A percentile compares a stretch with the other conserved stretches of the same genome.
These are phyloP conservation scores for Clavaria fumosa DNA, from an alignment of 768 basidiomycete species.

Conservation along the genomic window DNA sequence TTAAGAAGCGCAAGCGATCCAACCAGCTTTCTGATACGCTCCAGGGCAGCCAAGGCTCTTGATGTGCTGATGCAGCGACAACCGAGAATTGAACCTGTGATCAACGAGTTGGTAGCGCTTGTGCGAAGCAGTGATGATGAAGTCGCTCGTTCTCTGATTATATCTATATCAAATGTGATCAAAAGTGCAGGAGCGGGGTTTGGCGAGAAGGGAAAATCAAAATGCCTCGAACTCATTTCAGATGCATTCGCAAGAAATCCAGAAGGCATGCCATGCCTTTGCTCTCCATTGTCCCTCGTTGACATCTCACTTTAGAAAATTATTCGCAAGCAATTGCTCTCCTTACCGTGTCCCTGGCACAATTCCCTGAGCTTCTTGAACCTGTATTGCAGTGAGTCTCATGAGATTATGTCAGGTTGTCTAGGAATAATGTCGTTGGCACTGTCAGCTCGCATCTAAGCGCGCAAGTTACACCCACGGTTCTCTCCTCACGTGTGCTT, in stretches of 20 bases:
- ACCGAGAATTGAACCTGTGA: slow-evolving; percentile 83
- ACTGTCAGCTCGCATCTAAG: slow-evolving; percentile 41
- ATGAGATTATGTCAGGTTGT: not conserved
- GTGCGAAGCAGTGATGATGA: slow-evolving; percentile 45
- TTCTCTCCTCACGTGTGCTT: slow-evolving; percentile 43
- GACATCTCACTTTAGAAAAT: slow-evolving; percentile 31
- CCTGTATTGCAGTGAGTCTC: slow-evolving; percentile 49
- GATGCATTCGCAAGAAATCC: slow-evolving; percentile 67
- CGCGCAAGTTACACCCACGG: slow-evolving; percentile 51
- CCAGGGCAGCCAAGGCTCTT: slow-evolving; percentile 68
- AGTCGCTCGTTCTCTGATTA: slow-evolving; percentile 59
- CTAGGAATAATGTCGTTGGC: not conserved
- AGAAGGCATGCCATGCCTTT: slow-evolving; percentile 21
- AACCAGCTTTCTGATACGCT: slow-evolving; percentile 63
- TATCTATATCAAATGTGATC: slow-evolving; percentile 65
- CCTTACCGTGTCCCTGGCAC: slow-evolving; percentile 48
- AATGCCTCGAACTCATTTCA: slow-evolving; percentile 56
- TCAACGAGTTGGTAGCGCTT: slow-evolving; percentile 68
- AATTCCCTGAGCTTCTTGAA: slow-evolving; percentile 45
- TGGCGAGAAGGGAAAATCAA: slow-evolving; percentile 58
- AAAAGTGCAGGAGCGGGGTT: slow-evolving; percentile 56
- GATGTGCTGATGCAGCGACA: slow-evolving; percentile 85
- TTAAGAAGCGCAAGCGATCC: slow-evolving; percentile 83
- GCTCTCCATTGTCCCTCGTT: not conserved
- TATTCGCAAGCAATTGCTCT: slow-evolving; percentile 50